Evolutionary conservation across 257 asterid genomes (phyloP).

Genomic region (Fraxinus excelsior): DNA sequence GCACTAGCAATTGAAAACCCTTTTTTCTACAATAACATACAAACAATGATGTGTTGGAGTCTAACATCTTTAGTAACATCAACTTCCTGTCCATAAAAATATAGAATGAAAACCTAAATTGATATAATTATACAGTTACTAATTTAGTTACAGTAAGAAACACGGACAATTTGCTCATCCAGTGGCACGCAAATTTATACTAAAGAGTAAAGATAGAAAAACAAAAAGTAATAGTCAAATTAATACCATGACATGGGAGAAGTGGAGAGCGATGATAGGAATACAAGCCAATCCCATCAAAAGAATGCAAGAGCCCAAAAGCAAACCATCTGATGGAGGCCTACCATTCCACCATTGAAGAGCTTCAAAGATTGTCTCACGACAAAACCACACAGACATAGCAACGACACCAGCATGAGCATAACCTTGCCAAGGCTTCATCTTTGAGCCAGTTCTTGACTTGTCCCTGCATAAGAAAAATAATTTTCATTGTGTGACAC

Average conservation of each 20-base stretch:
- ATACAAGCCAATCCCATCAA: constrained; percentile 85
- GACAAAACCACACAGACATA: constrained; percentile 87
- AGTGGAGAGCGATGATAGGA: constrained; percentile 92
- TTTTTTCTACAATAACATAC: constrained; percentile 6
- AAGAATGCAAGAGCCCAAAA: constrained; percentile 84
- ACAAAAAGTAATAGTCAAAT: constrained; percentile 14
- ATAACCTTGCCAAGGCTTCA: constrained; percentile 97
- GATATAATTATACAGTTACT: neutral
- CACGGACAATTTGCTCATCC: neutral
- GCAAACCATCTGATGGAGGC: constrained; percentile 95
- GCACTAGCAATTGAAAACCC: neutral
- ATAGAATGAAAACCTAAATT: constrained; percentile 18
- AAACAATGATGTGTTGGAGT: neutral
- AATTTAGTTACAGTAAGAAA: neutral
- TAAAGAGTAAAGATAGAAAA: constrained; percentile 6
- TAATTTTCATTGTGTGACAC: neutral
- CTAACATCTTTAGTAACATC: neutral
- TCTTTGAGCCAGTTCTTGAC: constrained; percentile 80
- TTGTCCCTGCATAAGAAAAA: constrained; percentile 70
- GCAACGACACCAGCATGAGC: constrained; percentile 86
- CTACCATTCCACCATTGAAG: constrained; percentile 99
- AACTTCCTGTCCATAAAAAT: neutral
- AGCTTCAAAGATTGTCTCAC: constrained; percentile 94
- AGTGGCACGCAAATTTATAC: neutral
- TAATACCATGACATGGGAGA: constrained; percentile 94